These are phyloP conservation scores for Alternaria sp. DNA, from an alignment of 2,329 filamentous ascomycete genomes.

Conservation along the genomic window DNA sequence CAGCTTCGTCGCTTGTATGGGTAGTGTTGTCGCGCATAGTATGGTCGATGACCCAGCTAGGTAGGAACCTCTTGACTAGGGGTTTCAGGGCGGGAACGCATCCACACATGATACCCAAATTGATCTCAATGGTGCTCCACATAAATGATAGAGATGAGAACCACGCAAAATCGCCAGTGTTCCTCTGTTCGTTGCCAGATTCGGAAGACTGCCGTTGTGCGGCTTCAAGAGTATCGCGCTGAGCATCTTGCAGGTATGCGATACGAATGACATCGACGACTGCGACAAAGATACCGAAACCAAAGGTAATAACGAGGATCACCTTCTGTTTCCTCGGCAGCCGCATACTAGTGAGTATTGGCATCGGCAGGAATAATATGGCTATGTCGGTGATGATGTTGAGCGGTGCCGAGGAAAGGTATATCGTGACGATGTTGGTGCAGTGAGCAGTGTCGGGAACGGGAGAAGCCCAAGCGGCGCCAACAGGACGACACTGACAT, in stretches of 20 bases:
- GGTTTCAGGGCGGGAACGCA: constrained; percentile 94
- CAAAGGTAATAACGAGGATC: constrained; percentile 85
- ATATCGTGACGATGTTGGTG: constrained; percentile 68
- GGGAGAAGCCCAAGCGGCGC: constrained; percentile 68
- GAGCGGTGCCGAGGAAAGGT: constrained; percentile 79
- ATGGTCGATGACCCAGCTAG: constrained; percentile 61
- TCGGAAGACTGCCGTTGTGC: constrained; percentile 39
- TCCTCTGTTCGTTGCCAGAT: constrained; percentile 43
- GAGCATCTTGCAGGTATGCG: constrained; percentile 83
- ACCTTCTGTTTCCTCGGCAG: constrained; percentile 85
- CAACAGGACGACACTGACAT: constrained; percentile 80
- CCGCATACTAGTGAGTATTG: constrained; percentile 78
- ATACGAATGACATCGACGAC: constrained; percentile 89
- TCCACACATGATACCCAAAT: constrained; percentile 86
- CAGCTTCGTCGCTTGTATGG: constrained; percentile 38
- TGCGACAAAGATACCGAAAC: constrained; percentile 84
- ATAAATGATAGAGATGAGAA: constrained; percentile 85
- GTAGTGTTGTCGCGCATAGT: constrained; percentile 39
- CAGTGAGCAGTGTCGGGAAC: constrained; percentile 58
- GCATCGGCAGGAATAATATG: constrained; percentile 85
- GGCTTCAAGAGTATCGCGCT: constrained; percentile 54
- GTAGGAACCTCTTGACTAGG: constrained; percentile 70
- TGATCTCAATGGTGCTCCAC: constrained; percentile 94
- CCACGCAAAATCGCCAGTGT: constrained; percentile 63
- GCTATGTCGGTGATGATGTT: constrained; percentile 92